A percentile compares a stretch with the other conserved stretches of the same genome.
These are phyloP conservation scores for Talaromyces amestolkiae DNA, from an alignment of 2,329 filamentous ascomycete genomes.

Conservation along the genomic window DNA sequence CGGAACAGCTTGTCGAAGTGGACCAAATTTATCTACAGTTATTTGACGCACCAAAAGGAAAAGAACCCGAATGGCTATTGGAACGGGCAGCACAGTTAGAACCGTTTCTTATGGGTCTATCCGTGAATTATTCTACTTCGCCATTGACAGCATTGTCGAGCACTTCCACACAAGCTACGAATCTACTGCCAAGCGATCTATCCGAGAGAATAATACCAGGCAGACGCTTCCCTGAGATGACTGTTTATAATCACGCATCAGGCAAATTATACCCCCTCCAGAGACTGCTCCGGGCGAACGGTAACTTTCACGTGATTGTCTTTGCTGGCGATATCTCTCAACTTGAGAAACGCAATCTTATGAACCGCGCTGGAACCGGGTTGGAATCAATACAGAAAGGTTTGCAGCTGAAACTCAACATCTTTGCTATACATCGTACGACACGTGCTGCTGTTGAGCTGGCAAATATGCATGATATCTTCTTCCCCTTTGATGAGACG, in stretches of 20 bases:
- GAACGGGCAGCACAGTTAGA: not conserved
- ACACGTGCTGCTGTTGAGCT: not conserved
- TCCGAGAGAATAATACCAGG: slow-evolving; percentile 1
- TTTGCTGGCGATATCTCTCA: slow-evolving; percentile 4
- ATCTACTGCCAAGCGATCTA: not conserved
- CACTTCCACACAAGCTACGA: not conserved
- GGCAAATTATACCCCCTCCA: not conserved
- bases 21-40: slow-evolving; percentile 3
- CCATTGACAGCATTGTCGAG: not conserved
- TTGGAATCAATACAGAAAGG: not conserved
- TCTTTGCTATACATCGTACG: slow-evolving; percentile 4
- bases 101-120: not conserved
- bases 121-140: not conserved
- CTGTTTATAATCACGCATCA: not conserved
- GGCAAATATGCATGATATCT: not conserved
- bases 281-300: not conserved
- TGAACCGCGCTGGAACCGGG: not conserved
- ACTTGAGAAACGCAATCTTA: not conserved
- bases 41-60: not conserved
- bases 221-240: slow-evolving; percentile 2
- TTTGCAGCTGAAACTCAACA: not conserved
- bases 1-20: slow-evolving; percentile 60
- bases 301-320: slow-evolving; percentile 6
- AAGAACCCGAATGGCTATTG: not conserved
- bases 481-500: not conserved